Evolutionary conservation across 148 eudicot genomes (phyloP).

Genomic region (Amaranthus cruentus): DNA sequence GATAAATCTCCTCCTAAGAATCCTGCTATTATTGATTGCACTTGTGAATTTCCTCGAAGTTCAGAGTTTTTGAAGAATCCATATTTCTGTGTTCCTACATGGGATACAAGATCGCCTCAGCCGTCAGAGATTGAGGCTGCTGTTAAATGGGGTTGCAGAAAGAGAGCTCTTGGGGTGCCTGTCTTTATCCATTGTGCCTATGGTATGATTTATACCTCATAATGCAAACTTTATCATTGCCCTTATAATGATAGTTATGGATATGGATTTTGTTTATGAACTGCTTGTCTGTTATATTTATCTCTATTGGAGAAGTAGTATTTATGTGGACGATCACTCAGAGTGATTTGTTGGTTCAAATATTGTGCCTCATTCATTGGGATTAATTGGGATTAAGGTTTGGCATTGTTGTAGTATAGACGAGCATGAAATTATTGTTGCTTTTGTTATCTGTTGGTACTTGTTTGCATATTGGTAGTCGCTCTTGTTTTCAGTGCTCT

Average conservation of each 20-base stretch:
- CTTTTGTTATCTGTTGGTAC: too few relatives aligned
- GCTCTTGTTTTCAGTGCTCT: too few relatives aligned
- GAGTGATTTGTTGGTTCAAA: too few relatives aligned
- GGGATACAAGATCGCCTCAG: constrained; percentile 82
- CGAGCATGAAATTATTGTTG: too few relatives aligned
- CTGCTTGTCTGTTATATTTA: background rate
- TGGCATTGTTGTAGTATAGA: too few relatives aligned
- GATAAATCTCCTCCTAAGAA: constrained; percentile 70
- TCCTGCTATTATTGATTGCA: constrained; percentile 82
- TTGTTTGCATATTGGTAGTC: too few relatives aligned
- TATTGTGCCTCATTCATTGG: too few relatives aligned
- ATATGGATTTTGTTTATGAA: background rate
- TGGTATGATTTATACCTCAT: constrained; percentile 41
- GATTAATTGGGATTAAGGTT: too few relatives aligned
- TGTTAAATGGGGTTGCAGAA: constrained; percentile 80
- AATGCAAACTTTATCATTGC: background rate
- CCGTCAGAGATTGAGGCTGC: constrained; percentile 71
- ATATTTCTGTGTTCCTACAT: constrained; percentile 75
- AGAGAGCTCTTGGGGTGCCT: constrained; percentile 60
- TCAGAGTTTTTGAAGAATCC: constrained; percentile 36
- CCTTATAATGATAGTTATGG: background rate
- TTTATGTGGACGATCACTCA: too few relatives aligned
- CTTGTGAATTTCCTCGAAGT: constrained; percentile 72
- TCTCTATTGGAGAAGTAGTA: too few relatives aligned
- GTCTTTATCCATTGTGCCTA: constrained; percentile 85